Evolutionary conservation across 2,329 filamentous ascomycete species (phyloP), one percentile per base, ranked within the genome.

Genomic region (Fusarium sambucinum): DNA sequence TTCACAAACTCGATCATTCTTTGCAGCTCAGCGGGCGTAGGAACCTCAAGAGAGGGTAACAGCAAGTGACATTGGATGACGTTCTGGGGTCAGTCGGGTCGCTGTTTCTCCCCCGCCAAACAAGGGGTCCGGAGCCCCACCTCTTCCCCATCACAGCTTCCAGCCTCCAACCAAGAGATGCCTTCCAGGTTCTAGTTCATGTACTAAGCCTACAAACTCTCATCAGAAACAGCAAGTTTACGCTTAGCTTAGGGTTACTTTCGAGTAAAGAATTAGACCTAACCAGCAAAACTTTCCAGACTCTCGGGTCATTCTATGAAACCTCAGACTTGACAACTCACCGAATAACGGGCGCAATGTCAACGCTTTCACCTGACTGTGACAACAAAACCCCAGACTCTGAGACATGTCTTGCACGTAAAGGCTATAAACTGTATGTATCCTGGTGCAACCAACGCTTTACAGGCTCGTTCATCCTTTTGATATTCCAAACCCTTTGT

Each of bases 21-120:
- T 35, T 73, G 70, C 70, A 73, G 68, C 55, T 66, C 57, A 73
- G 70, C 70, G 70, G 70, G 70, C 70, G 70, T 72, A 63, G 52
- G 23, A 51, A 40, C 33, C 17, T 29, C 17, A 16, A 38, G 25
- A 27, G 17, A 45, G 17, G 41, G 25, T 27, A 19, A 29, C 56
- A 52, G 53, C 55, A 55, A 70, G 51, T 63, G 57, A 63, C 66
- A 69, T 25, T 7, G 5, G 5, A 25, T 63, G 61, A 64, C 61
- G 57, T 60, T 67, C 40, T 58, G 23, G 29, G 29, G 21, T 25
- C 23, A 25, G 47, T 38, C 32, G 32, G 47, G 32, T 50, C 32
- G 16, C 32, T 51, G 47, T 37, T 58, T 23, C 16, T n/a, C 23
- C 61, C 60, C 61, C 59, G 61, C 59, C 62, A 66, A 53, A 37